phyloP scores from a whole-genome alignment of 805 yeast species.

The Metschnikowia colocasiae region DNA sequence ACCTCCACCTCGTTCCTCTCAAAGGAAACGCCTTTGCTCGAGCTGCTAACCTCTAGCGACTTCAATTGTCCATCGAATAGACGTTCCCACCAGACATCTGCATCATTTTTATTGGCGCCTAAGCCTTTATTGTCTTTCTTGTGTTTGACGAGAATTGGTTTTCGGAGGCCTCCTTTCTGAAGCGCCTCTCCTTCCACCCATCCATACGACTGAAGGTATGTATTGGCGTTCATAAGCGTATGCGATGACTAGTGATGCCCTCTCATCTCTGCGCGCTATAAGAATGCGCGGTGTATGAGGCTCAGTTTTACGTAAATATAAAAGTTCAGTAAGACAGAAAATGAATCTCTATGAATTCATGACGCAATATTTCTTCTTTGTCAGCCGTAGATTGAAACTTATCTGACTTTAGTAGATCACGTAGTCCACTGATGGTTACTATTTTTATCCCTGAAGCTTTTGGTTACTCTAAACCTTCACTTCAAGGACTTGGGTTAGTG shows the following conservation, averaged over 20 bases:
- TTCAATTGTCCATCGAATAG: slow-evolving; percentile 91
- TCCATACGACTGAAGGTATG: slow-evolving; percentile 73
- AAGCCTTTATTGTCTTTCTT: slow-evolving; percentile 88
- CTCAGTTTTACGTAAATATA: too few species aligned
- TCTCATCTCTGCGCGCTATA: slow-evolving; percentile 3
- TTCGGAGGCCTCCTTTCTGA: slow-evolving; percentile 70
- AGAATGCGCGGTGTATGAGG: neutral
- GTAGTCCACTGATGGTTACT: too few species aligned
- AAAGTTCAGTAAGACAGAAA: neutral
- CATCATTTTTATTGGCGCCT: slow-evolving; percentile 73
- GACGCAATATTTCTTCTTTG: too few species aligned
- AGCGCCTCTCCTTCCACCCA: slow-evolving; percentile 93
- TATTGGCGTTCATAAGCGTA: slow-evolving; percentile 65
- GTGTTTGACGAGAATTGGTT: slow-evolving; percentile 85
- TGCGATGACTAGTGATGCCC: neutral
- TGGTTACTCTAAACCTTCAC: too few species aligned
- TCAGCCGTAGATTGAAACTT: too few species aligned
- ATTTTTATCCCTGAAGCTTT: too few species aligned
- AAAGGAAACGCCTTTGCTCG: slow-evolving; percentile 44
- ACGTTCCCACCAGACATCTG: slow-evolving; percentile 96
- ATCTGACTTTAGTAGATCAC: too few species aligned
- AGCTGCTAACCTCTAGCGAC: slow-evolving; percentile 54
- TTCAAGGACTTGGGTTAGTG: neutral
- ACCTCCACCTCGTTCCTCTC: slow-evolving; percentile 48
- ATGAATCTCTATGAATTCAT: neutral